Conservation (phyloP, 2,329 filamentous ascomycete genomes). For the Xylaria sp. region DNA sequence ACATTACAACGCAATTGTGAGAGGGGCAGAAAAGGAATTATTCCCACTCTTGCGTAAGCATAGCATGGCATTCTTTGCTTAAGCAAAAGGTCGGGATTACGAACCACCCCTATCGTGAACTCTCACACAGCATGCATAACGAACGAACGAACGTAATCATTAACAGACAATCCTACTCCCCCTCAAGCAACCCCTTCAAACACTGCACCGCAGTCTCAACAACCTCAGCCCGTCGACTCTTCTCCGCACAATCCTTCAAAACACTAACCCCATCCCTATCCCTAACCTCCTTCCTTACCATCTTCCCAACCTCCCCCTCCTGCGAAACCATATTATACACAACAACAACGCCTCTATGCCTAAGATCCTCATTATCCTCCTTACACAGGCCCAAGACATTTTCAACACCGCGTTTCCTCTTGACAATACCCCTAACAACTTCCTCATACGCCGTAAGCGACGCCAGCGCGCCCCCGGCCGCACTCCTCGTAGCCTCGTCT, state of each 20-base stretch:
- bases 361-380: conserved; percentile 72
- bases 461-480: conserved; percentile 86
- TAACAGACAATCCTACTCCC: conserved; percentile 30
- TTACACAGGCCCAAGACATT: conserved; percentile 81
- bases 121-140: too few species aligned
- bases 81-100: too few species aligned
- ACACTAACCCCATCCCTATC: conserved; percentile 68
- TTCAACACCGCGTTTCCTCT: conserved; percentile 72
- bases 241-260: conserved; percentile 72
- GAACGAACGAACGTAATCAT: not conserved
- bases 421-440: conserved; percentile 73
- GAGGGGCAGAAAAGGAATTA: conserved; percentile 49
- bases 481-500: conserved; percentile 77
- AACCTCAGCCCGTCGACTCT: conserved; percentile 71
- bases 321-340: conserved; percentile 74
- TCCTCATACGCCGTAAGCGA: conserved; percentile 80
- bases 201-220: conserved; percentile 74
- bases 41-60: conserved; percentile 50
- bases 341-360: conserved; percentile 76
- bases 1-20: conserved; percentile 52
- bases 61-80: conserved; percentile 51
- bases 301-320: conserved; percentile 68
- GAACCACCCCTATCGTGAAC: too few species aligned
- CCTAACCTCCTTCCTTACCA: conserved; percentile 65
- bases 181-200: conserved; percentile 68